Percentiles rank a stretch among this genome's conserved stretches.
Evolutionary conservation across 768 basidiomycete genomes (phyloP).

Genomic region (Galerina marginata): DNA sequence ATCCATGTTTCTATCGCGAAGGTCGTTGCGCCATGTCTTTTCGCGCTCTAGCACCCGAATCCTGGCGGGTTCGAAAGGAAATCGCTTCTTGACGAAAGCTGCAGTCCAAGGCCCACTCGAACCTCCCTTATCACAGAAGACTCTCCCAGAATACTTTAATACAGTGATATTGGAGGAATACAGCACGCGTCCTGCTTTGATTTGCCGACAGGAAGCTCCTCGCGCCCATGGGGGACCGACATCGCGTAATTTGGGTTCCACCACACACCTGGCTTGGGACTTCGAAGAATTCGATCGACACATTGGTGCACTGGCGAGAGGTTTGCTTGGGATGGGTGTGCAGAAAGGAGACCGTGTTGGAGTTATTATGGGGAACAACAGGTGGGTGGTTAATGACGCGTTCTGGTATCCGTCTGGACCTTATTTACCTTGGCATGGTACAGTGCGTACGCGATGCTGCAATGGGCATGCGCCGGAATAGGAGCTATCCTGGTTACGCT

Average conservation of each 20-base stretch:
- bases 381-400: slow-evolving; percentile 63
- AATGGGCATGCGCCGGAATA: slow-evolving; percentile 86
- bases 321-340: slow-evolving; percentile 72
- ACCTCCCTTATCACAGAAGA: slow-evolving; percentile 59
- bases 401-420: background rate
- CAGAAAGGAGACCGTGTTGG: slow-evolving; percentile 78
- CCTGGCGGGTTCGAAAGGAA: background rate
- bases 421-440: background rate
- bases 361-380: slow-evolving; percentile 86
- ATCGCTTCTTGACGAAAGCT: slow-evolving; percentile 46
- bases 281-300: slow-evolving; percentile 73
- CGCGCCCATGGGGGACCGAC: slow-evolving; percentile 65
- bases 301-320: slow-evolving; percentile 71
- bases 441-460: slow-evolving; percentile 80
- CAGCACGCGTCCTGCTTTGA: slow-evolving; percentile 60
- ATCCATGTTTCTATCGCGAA: slow-evolving; percentile 4
- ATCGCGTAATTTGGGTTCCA: slow-evolving; percentile 53
- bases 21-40: slow-evolving; percentile 4
- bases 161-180: slow-evolving; percentile 58
- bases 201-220: slow-evolving; percentile 64
- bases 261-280: slow-evolving; percentile 70
- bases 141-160: slow-evolving; percentile 66
- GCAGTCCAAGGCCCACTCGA: slow-evolving; percentile 60
- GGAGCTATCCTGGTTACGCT: slow-evolving; percentile 86
- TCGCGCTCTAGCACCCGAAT: background rate